Evolutionary conservation across 2,329 filamentous ascomycete species (phyloP).

Genomic region (Venturia nashicola): DNA sequence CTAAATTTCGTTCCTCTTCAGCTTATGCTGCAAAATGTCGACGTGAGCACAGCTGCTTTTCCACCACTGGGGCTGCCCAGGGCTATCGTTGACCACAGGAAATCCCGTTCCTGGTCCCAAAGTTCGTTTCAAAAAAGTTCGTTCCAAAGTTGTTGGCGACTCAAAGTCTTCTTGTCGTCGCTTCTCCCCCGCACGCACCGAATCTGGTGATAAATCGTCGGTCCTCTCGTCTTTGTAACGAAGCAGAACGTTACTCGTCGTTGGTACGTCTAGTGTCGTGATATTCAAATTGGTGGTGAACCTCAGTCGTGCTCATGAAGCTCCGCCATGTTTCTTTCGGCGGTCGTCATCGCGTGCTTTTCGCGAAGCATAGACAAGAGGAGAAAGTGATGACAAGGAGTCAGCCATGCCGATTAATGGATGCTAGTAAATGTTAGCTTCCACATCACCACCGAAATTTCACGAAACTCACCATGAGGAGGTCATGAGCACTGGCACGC

Average conservation of each 20-base stretch:
- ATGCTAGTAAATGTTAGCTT: conserved; percentile 21
- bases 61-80: neutral
- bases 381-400: conserved; percentile 57
- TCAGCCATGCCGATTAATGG: conserved; percentile 41
- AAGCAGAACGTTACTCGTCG: neutral
- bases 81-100: neutral
- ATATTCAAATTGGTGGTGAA: neutral
- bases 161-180: neutral
- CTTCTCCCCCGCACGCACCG: neutral
- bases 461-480: conserved; percentile 62
- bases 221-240: neutral
- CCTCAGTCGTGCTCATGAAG: neutral
- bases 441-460: conserved; percentile 9
- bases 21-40: neutral
- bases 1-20: neutral
- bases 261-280: neutral
- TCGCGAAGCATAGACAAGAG: conserved; percentile 74
- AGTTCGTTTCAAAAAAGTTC: neutral
- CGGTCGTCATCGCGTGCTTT: conserved; percentile 72
- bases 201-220: neutral
- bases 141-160: neutral
- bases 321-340: conserved; percentile 30
- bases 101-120: neutral
- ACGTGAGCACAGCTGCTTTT: neutral
- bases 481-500: conserved; percentile 84